Evolutionary conservation across 768 basidiomycete species (phyloP), one percentile per base, ranked within the genome.

Genomic region (Agrocybe pediades): DNA sequence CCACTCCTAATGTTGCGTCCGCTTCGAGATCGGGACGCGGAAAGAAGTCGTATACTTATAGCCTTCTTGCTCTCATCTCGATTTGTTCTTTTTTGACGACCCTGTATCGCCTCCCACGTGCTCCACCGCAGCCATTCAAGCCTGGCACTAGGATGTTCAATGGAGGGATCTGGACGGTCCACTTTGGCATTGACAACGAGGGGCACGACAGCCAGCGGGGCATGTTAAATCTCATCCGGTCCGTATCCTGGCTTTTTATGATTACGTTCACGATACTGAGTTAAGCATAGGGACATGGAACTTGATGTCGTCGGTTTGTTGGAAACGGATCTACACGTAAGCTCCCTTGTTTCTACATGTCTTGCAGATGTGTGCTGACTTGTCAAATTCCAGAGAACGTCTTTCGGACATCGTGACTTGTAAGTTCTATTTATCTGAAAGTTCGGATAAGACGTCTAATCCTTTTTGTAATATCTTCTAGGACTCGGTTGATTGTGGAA

Each of bases 101-200:
- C 2, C 54, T 85, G 6, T 82, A 83, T 51, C 77, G 76, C 19
- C 74, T 81, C 60, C 87, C 89, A 0, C 65, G 67, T 1, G 50
- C 63, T 0, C 67, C 77, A 16, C 82, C 85, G 0, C 69, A 64
- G 21, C 86, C 90, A 2, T 85, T 83, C 69, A 84, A 84, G 49
- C 71, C 83, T 23, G 84, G 82, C 2, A 77, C 84, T 15, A 75
- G 88, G 25, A 77, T 90, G n/a, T 73, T 94, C 40, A 87, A 84
- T 17, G 86, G 88, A 4, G 93, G 90, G 2, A 92, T 95, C 24
- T 95, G 92, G 93, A 92, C 94, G 0, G 78, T 96, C 21, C 94
- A 96, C 67, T 96, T 96, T 65, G 94, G 94, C 49, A 74, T 83
- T 23, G 84, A 92, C 68, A 85, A 90, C 57, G 82, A 80, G 40